Evolutionary conservation across 169 alveolate species (phyloP), one percentile per base, ranked within the genome.

Genomic region (Theileria equi): DNA sequence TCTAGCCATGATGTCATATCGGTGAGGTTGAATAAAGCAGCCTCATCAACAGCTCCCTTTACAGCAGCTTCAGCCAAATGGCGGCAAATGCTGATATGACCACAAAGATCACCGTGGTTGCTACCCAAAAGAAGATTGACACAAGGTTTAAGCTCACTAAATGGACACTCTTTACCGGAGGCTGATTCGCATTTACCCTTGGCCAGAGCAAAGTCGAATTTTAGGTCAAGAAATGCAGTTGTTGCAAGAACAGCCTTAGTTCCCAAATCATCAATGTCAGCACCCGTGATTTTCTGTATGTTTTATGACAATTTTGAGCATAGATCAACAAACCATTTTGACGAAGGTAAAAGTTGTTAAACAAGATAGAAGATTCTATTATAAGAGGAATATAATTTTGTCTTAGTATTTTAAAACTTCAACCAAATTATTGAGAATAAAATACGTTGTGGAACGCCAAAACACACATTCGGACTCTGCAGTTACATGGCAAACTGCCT

Each of bases 1-100:
- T 84, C 91, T 25, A 84, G 45, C 91, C 91, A 84, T 60, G 81
- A 70, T 66, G 81, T 79, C 17, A 76, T 79, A 55, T 78, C 83
- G 44, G 78, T 59, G 25, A 65, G 41, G 8, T 16, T 62, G 44
- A 72, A 62, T 34, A 63, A 53, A 7, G 74, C 65, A 38, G 61
- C 50, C 13, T 65, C 19, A 32, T 57, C 67, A 13, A 13, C 13
- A n/a, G 52, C 25, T 7, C 70, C 77, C 68, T 59, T 64, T 34
- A 38, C 44, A 47, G 48, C 54, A 16, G 23, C 64, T 25, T 72
- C 83, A 74, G 63, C 45, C 40, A 72, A 3, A 63, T 72, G 77
- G 32, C 83, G 47, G 50, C 68, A 59, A 16, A 72, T 43, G 28
- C 71, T 40, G 13, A 72, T 28, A 61, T 36, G 44, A n/a, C 83